Conservation (phyloP, 2,329 filamentous ascomycete genomes). For the Biscogniauxia mediterranea region DNA sequence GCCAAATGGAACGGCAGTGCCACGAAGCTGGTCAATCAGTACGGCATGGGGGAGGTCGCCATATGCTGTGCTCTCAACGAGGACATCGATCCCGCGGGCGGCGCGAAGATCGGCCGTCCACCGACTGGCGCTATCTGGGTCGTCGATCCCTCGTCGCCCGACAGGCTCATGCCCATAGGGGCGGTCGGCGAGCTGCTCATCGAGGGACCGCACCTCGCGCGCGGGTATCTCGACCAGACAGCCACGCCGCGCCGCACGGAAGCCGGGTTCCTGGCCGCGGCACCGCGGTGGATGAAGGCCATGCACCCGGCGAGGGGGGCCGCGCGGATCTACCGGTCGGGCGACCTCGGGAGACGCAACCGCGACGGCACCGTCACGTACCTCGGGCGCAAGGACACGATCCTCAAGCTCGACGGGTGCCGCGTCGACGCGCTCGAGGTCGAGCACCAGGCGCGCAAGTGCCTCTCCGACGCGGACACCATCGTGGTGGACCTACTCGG, state of each 20-base stretch:
- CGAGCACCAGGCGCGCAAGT: constrained; percentile 18
- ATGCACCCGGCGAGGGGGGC: constrained; percentile 12
- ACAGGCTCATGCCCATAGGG: constrained; percentile 14
- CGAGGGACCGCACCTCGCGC: constrained; percentile 15
- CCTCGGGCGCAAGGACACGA: constrained; percentile 16
- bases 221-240: constrained; percentile 15
- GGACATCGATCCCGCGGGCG: constrained; percentile 9
- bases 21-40: constrained; percentile 17
- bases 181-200: constrained; percentile 14
- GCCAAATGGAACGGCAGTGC: constrained; percentile 12
- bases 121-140: constrained; percentile 17
- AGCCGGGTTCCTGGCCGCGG: constrained; percentile 11
- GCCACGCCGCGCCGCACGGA: constrained; percentile 13
- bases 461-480: constrained; percentile 18
- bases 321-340: constrained; percentile 14
- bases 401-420: constrained; percentile 19
- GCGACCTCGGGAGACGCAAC: constrained; percentile 15
- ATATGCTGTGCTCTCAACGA: constrained; percentile 20
- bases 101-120: constrained; percentile 13
- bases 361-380: constrained; percentile 14
- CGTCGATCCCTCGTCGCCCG: constrained; percentile 11
- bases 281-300: constrained; percentile 9
- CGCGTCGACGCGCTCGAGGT: constrained; percentile 17
- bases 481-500: constrained; percentile 16
- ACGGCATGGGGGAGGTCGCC: constrained; percentile 21